A percentile compares a stretch with the other conserved stretches of the same genome.
Conservation (phyloP, 2,329 filamentous ascomycete genomes). For the Teratosphaeria epicoccoides region DNA sequence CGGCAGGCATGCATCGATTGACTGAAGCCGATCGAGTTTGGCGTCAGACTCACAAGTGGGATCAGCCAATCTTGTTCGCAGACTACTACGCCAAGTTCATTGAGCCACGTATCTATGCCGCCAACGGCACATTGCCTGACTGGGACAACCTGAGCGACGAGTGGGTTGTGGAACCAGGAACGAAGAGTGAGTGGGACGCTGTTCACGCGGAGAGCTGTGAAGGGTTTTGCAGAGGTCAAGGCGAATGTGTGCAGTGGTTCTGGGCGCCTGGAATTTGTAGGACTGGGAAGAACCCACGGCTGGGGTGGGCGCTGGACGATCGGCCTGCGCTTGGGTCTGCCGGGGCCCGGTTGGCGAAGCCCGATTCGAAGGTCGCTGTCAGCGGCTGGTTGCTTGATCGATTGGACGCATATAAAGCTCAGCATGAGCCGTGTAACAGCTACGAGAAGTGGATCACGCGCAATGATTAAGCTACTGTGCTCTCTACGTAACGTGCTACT, state of each 20-base stretch:
- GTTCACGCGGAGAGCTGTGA: conserved; percentile 18
- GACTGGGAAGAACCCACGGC: conserved; percentile 22
- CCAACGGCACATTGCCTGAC: conserved; percentile 14
- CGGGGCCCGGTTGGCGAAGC: conserved; percentile 11
- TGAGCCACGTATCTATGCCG: conserved; percentile 17
- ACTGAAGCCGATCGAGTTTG: conserved; percentile 23
- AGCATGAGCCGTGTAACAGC: not conserved
- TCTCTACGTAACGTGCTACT: not conserved
- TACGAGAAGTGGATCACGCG: not conserved
- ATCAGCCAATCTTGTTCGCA: conserved; percentile 24
- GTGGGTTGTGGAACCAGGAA: conserved; percentile 4
- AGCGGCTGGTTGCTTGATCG: conserved; percentile 29
- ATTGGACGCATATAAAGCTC: conserved; percentile 7
- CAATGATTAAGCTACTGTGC: not conserved
- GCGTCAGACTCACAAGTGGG: conserved; percentile 24
- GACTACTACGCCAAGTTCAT: conserved; percentile 27
- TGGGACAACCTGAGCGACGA: conserved; percentile 30
- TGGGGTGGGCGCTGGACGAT: conserved; percentile 12
- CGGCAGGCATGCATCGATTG: conserved; percentile 6
- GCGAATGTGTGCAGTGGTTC: conserved; percentile 30
- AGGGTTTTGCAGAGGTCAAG: conserved; percentile 17
- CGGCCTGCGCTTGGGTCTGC: conserved; percentile 8
- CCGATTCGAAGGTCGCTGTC: conserved; percentile 10
- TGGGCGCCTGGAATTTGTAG: conserved; percentile 25
- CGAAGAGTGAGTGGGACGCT: conserved; percentile 6